phyloP scores from a whole-genome alignment of 495 filamentous ascomycete species.

The Penicillium antarcticum region DNA sequence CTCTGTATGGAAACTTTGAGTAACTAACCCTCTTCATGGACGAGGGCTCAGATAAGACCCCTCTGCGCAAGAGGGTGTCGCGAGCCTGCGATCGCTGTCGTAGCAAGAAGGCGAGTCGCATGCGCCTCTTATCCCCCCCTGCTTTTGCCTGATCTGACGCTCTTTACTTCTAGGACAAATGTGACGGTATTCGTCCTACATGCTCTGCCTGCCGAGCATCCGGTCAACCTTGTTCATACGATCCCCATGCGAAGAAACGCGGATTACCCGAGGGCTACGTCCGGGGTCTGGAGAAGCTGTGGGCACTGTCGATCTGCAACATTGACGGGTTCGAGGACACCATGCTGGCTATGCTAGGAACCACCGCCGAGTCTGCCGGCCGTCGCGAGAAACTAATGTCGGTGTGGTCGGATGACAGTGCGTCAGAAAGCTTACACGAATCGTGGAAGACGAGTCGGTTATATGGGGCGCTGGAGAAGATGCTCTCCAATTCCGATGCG shows the following conservation, averaged over 20 bases:
- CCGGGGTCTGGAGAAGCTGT: slow-evolving; percentile 43
- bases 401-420: slow-evolving; percentile 48
- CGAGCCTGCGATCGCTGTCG: slow-evolving; percentile 71
- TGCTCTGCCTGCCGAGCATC: slow-evolving; percentile 64
- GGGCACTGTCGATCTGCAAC: slow-evolving; percentile 45
- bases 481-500: slow-evolving; percentile 44
- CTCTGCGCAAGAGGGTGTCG: slow-evolving; percentile 62
- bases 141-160: background rate
- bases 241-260: slow-evolving; percentile 67
- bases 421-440: slow-evolving; percentile 53
- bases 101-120: slow-evolving; percentile 47
- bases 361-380: slow-evolving; percentile 32
- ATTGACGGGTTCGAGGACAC: slow-evolving; percentile 49
- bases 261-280: slow-evolving; percentile 51
- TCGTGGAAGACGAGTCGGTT: slow-evolving; percentile 56
- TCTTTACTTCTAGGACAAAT: slow-evolving; percentile 53
- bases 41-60: slow-evolving; percentile 43
- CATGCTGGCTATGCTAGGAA: slow-evolving; percentile 41
- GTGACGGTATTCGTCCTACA: slow-evolving; percentile 61
- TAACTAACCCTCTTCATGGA: slow-evolving; percentile 39
- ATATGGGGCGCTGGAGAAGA: slow-evolving; percentile 50
- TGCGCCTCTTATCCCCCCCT: background rate
- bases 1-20: slow-evolving; percentile 25
- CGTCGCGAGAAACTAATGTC: slow-evolving; percentile 34
- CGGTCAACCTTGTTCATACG: slow-evolving; percentile 62